phyloP scores from a whole-genome alignment of 139 green algal species.

The Chlorella ohadii region DNA sequence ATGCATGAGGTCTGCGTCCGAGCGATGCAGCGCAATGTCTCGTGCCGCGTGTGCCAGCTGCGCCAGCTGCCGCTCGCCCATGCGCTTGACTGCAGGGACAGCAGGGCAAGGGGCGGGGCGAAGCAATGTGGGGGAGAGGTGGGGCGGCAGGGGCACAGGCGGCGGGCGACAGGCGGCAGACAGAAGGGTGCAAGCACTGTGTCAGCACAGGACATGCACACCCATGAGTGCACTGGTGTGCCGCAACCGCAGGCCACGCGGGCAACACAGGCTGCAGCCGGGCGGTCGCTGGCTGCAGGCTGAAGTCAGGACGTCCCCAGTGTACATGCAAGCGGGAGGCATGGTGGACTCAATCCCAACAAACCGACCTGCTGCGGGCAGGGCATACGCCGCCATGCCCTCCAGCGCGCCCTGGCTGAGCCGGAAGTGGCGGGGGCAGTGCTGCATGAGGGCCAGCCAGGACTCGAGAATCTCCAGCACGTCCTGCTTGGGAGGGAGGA shows the following conservation, averaged over 20 bases:
- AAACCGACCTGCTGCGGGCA: slow-evolving; percentile 2
- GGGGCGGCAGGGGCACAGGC: too few relatives aligned
- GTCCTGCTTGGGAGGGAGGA: neutral
- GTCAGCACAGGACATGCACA: too few relatives aligned
- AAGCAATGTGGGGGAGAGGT: neutral
- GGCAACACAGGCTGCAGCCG: too few relatives aligned
- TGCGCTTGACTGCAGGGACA: slow-evolving; percentile 21
- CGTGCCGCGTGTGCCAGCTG: slow-evolving; percentile 9
- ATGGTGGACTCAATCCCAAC: too few relatives aligned
- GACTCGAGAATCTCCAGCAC: slow-evolving; percentile 32
- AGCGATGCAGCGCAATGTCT: slow-evolving; percentile 25
- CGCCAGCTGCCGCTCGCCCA: slow-evolving; percentile 27
- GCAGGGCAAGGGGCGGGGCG: too few relatives aligned
- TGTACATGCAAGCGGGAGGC: too few relatives aligned
- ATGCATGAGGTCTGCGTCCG: slow-evolving; percentile 7
- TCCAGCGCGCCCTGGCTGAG: slow-evolving; percentile 3
- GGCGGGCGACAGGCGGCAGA: too few relatives aligned
- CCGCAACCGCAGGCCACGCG: too few relatives aligned
- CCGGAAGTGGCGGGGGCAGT: slow-evolving; percentile 44
- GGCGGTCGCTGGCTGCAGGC: too few relatives aligned
- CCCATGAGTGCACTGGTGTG: too few relatives aligned
- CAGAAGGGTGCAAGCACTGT: too few relatives aligned
- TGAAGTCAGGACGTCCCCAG: too few relatives aligned
- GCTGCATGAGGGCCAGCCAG: slow-evolving; percentile 38
- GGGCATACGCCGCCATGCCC: neutral